Percentiles rank a stretch among this genome's conserved stretches.
phyloP scores from a whole-genome alignment of 305 asterid species.

The Fraxinus xanthoxyloides region DNA sequence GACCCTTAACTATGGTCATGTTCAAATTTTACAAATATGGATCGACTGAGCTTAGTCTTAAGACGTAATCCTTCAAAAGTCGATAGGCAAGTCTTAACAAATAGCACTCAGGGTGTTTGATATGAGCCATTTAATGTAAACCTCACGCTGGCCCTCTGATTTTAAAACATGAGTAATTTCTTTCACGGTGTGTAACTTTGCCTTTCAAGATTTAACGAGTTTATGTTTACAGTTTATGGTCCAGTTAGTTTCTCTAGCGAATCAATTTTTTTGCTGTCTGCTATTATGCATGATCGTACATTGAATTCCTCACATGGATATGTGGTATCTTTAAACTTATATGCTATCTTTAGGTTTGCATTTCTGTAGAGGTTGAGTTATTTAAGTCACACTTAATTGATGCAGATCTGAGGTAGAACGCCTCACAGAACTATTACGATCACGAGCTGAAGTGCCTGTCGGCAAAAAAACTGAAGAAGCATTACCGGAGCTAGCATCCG shows the following conservation, averaged over 20 bases:
- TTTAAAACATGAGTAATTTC: not conserved
- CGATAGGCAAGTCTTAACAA: not conserved
- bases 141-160: not conserved
- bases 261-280: not conserved
- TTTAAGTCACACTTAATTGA: slow-evolving; percentile 1
- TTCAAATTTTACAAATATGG: not conserved
- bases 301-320: not conserved
- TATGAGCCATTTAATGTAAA: not conserved
- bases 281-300: not conserved
- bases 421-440: slow-evolving; percentile 66
- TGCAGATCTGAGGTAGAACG: slow-evolving; percentile 78
- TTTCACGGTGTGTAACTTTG: not conserved
- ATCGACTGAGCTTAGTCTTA: not conserved
- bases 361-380: slow-evolving; percentile 1
- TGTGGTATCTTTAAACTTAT: not conserved
- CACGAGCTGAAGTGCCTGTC: slow-evolving; percentile 50
- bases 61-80: not conserved
- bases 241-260: not conserved
- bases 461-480: slow-evolving; percentile 28
- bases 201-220: not conserved
- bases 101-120: not conserved
- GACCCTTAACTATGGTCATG: not conserved
- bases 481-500: slow-evolving; percentile 28
- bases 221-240: not conserved
- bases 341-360: not conserved